phyloP scores from a whole-genome alignment of 331 rosid genomes.

The Acacia concinna region DNA sequence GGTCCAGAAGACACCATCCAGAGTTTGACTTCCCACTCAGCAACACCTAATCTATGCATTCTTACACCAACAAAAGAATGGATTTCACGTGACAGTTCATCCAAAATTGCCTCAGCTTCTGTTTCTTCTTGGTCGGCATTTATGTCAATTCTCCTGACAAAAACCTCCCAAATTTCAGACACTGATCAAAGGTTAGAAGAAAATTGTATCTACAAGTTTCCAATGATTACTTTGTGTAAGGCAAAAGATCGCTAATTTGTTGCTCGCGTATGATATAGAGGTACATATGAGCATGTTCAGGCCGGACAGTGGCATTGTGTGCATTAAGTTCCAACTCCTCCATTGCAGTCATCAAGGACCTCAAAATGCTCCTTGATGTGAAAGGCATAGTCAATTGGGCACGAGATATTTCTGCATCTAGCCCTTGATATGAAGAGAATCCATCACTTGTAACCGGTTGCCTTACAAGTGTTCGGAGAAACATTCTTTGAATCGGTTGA shows the following conservation, averaged over 20 bases:
- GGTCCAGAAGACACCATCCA: constrained; percentile 78
- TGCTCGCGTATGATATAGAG: constrained; percentile 91
- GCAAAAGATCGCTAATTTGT: constrained; percentile 73
- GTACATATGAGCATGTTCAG: constrained; percentile 97
- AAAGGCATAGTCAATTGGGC: constrained; percentile 62
- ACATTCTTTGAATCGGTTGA: constrained; percentile 79
- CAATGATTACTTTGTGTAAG: constrained; percentile 65
- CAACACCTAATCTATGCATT: constrained; percentile 96
- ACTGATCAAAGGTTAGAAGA: constrained; percentile 25
- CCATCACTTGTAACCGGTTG: constrained; percentile 85
- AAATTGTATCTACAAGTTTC: not conserved
- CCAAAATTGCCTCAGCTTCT: constrained; percentile 63
- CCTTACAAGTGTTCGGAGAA: constrained; percentile 92
- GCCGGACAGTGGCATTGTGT: constrained; percentile 73
- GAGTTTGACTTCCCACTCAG: constrained; percentile 98
- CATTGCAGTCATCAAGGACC: constrained; percentile 95
- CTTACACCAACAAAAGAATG: constrained; percentile 89
- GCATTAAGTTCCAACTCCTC: constrained; percentile 97
- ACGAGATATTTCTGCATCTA: constrained; percentile 48
- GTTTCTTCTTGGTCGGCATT: constrained; percentile 67
- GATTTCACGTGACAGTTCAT: constrained; percentile 70
- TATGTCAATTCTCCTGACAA: constrained; percentile 68
- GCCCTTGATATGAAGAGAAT: constrained; percentile 65
- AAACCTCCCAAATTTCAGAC: constrained; percentile 43
- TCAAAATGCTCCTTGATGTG: constrained; percentile 86